Percentiles rank a stretch among this genome's conserved stretches.
phyloP scores from a whole-genome alignment of 352 stramenopile species.

The Phytopythium kandeliae region DNA sequence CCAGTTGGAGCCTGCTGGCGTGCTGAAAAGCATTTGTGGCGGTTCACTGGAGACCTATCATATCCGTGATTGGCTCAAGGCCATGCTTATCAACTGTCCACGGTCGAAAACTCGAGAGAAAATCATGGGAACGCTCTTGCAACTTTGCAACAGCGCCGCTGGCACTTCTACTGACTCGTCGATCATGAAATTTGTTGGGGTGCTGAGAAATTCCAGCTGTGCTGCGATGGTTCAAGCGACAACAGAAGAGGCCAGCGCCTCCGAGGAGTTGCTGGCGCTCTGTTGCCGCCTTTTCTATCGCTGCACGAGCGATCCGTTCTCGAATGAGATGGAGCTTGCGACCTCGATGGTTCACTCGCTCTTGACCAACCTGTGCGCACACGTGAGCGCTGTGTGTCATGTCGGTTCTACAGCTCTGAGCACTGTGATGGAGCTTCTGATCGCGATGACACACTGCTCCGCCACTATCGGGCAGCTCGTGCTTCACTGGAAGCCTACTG shows the following conservation, averaged over 20 bases:
- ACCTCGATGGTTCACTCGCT: neutral
- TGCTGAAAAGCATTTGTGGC: neutral
- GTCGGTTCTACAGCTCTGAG: neutral
- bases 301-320: neutral
- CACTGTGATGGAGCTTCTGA: neutral
- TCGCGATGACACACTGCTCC: neutral
- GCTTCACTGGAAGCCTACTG: neutral
- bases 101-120: neutral
- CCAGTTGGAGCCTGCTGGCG: constrained; percentile 8
- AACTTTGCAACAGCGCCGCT: neutral
- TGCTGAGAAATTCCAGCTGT: neutral
- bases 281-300: neutral
- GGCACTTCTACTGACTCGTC: neutral
- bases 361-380: neutral
- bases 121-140: neutral
- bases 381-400: neutral
- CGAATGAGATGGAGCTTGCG: neutral
- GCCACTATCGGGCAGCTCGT: neutral
- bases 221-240: neutral
- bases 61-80: neutral
- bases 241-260: neutral
- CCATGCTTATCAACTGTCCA: neutral
- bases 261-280: neutral
- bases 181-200: neutral
- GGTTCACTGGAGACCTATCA: neutral